Base-by-base conservation (phyloP, 2,329 filamentous ascomycete species). In the Scortechinia acanthostroma region DNA sequence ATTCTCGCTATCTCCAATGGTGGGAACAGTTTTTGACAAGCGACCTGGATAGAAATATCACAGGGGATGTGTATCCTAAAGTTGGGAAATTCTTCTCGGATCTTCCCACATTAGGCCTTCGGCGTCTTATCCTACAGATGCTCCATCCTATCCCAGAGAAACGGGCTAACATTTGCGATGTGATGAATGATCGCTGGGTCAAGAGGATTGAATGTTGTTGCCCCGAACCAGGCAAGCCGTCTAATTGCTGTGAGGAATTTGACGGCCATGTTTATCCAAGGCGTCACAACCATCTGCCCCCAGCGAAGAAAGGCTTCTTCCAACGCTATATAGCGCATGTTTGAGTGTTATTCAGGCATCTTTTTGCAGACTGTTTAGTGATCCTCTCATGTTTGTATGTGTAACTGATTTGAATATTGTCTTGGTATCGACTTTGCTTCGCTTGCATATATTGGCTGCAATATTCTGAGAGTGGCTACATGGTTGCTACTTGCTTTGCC, bases 51-150 rank as follows among this genome's bases (percentile, higher is more conserved):
- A n/a, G n/a, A n/a, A n/a, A n/a, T n/a, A n/a, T n/a, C n/a, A n/a
- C n/a, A n/a, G n/a, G n/a, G n/a, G n/a, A n/a, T n/a, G n/a, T n/a
- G 46, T 84, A 86, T 53, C 88, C 87, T 15, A 73, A 74, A 49
- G 77, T 83, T 49, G 64, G 70, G 21, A 75, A 78, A 15, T 75
- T 90, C 28, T 87, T 93, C 59, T 65, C 69, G 15, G 70, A 64
- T 30, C 68, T 90, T 50, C 81, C 81, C 53, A 82, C 85, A 22
- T 77, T 80, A 1, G 77, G 80, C 2, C 71, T 91, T 46, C 81
- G 84, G 48, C 79, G 83, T 10, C 66, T 94, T 3, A 64, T 95
- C 10, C 66, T 93, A 43, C 81, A 78, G 58, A 94, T 95, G 89
- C 73, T 95, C 22, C 82, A 95, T 59, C 88, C 89, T 0, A 69